These are phyloP conservation scores for Fusarium abutilonis DNA, from an alignment of 2,329 filamentous ascomycete genomes.

Conservation along the genomic window DNA sequence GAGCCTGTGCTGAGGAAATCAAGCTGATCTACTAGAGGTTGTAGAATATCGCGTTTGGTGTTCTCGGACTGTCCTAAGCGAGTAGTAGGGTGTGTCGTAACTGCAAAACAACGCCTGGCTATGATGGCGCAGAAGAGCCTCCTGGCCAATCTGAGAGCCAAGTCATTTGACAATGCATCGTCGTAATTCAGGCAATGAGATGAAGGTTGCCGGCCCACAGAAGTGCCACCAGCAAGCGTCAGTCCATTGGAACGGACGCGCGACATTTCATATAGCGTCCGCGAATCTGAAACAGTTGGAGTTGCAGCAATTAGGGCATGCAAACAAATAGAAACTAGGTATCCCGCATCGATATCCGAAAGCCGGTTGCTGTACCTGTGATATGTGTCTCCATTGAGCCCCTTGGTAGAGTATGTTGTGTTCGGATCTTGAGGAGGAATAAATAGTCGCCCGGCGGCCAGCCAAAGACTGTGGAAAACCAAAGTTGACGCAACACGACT, in stretches of 20 bases:
- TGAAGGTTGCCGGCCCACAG: constrained; percentile 58
- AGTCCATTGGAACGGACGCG: constrained; percentile 66
- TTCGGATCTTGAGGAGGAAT: constrained; percentile 60
- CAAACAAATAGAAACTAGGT: constrained; percentile 67
- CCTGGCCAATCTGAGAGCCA: constrained; percentile 67
- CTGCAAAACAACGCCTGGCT: constrained; percentile 61
- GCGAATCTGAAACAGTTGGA: constrained; percentile 60
- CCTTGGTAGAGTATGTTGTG: constrained; percentile 48
- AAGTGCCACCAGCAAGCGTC: constrained; percentile 58
- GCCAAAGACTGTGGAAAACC: constrained; percentile 73
- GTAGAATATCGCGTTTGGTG: constrained; percentile 56
- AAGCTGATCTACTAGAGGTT: constrained; percentile 62
- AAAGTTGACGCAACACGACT: constrained; percentile 66
- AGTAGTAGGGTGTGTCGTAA: constrained; percentile 53
- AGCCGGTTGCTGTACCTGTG: constrained; percentile 51
- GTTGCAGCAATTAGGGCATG: constrained; percentile 69
- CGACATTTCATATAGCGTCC: constrained; percentile 67
- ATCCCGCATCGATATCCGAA: constrained; percentile 61
- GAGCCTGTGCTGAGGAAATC: constrained; percentile 61
- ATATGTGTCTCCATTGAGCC: constrained; percentile 47
- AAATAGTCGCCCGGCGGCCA: constrained; percentile 67
- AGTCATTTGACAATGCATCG: constrained; percentile 69
- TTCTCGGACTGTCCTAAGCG: constrained; percentile 45
- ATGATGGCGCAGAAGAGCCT: constrained; percentile 67
- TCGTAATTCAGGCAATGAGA: constrained; percentile 68